Percentiles rank a stretch among this genome's conserved stretches.
Conservation (phyloP, 352 stramenopile genomes). For the Globisporangium polare region DNA sequence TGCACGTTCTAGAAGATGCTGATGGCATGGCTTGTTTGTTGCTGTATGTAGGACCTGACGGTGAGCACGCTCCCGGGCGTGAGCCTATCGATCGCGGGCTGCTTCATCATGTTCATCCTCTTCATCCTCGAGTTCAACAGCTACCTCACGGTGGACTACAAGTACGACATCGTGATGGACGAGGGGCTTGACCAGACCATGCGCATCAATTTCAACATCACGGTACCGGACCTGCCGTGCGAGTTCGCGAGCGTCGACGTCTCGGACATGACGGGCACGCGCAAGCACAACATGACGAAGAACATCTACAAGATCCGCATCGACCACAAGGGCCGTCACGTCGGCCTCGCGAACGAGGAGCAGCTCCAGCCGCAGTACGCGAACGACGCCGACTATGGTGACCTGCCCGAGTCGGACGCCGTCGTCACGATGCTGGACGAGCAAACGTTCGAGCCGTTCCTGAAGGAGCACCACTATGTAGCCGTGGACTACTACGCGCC, state of each 20-base stretch:
- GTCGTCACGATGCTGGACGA: constrained; percentile 74
- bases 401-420: constrained; percentile 73
- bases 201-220: constrained; percentile 99
- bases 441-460: constrained; percentile 89
- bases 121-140: constrained; percentile 90
- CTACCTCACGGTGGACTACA: constrained; percentile 83
- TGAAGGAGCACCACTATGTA: constrained; percentile 93
- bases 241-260: constrained; percentile 97
- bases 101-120: constrained; percentile 88
- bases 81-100: constrained; percentile 77
- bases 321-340: constrained; percentile 78
- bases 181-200: constrained; percentile 80
- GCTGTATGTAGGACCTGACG: constrained; percentile 80
- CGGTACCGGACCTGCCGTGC: constrained; percentile 95
- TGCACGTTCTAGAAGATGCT: constrained; percentile 11
- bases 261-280: constrained; percentile 96
- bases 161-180: constrained; percentile 90
- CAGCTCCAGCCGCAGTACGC: constrained; percentile 71
- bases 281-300: constrained; percentile 97
- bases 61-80: constrained; percentile 84
- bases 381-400: constrained; percentile 60
- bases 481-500: constrained; percentile 97
- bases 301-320: constrained; percentile 97
- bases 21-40: background rate
- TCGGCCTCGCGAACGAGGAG: constrained; percentile 88